A percentile compares a stretch with the other conserved stretches of the same genome.
phyloP scores from a whole-genome alignment of 2,329 filamentous ascomycete genomes.

The Claviceps paspali region DNA sequence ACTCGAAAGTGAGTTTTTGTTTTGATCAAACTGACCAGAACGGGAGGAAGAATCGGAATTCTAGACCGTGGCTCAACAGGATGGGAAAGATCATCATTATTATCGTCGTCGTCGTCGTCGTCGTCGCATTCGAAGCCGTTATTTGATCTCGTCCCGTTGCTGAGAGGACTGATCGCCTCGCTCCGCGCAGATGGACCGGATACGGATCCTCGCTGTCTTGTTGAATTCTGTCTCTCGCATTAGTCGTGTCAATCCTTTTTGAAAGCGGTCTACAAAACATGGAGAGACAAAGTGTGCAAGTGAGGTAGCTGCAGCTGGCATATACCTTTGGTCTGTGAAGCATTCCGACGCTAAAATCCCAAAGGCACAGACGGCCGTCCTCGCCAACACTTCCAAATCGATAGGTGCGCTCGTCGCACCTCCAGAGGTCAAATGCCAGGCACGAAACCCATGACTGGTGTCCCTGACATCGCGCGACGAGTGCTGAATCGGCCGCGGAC shows the following conservation, averaged over 20 bases:
- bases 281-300: neutral
- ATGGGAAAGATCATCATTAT: constrained; percentile 52
- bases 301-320: neutral
- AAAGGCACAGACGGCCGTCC: constrained; percentile 76
- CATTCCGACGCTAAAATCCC: constrained; percentile 98
- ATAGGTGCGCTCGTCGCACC: constrained; percentile 90
- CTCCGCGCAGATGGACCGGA: constrained; percentile 37
- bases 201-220: constrained; percentile 33
- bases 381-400: constrained; percentile 93
- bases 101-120: too few species aligned
- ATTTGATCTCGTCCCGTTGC: constrained; percentile 50
- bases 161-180: constrained; percentile 46
- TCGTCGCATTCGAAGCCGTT: constrained; percentile 45
- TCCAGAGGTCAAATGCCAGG: constrained; percentile 92
- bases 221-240: constrained; percentile 7
- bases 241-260: neutral
- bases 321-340: constrained; percentile 62
- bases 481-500: constrained; percentile 67
- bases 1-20: constrained; percentile 1
- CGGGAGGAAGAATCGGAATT: constrained; percentile 77
- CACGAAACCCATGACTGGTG: constrained; percentile 92
- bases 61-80: constrained; percentile 70
- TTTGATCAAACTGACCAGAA: constrained; percentile 49
- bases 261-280: neutral
- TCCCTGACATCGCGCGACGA: constrained; percentile 85